These are phyloP conservation scores for Pichia sp. DNA, from an alignment of 1,139 yeast genomes.

Conservation along the genomic window DNA sequence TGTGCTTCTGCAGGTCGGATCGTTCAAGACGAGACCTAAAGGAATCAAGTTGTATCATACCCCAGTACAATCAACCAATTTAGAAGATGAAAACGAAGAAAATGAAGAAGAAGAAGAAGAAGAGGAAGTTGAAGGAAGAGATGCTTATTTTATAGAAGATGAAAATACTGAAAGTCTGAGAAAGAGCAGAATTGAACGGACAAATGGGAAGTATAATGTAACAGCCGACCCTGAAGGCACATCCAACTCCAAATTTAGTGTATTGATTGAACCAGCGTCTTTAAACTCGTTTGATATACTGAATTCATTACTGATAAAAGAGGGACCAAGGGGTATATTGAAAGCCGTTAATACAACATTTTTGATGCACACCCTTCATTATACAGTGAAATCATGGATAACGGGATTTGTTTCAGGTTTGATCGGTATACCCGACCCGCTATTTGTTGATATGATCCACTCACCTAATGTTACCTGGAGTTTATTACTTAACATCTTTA, in stretches of 20 bases:
- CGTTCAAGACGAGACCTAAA: constrained; percentile 18
- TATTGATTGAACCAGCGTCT: constrained; percentile 49
- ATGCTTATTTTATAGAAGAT: constrained; percentile 35
- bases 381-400: constrained; percentile 85
- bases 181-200: constrained; percentile 24
- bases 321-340: constrained; percentile 81
- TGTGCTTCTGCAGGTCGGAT: constrained; percentile 74
- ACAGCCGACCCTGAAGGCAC: background rate
- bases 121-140: constrained; percentile 31
- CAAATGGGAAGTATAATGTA: constrained; percentile 14
- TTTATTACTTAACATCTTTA: constrained; percentile 58
- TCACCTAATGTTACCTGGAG: constrained; percentile 71
- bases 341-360: constrained; percentile 84
- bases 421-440: constrained; percentile 84
- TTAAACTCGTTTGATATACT: constrained; percentile 66
- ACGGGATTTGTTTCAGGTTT: constrained; percentile 81
- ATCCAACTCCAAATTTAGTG: constrained; percentile 10
- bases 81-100: background rate
- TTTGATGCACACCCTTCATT: constrained; percentile 64
- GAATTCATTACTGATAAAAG: constrained; percentile 60
- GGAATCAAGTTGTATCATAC: background rate
- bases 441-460: constrained; percentile 73
- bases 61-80: no score
- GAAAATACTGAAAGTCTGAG: constrained; percentile 18
- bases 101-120: background rate